Conservation (phyloP, 306 rosid species). For the Macrotyloma uniflorum region DNA sequence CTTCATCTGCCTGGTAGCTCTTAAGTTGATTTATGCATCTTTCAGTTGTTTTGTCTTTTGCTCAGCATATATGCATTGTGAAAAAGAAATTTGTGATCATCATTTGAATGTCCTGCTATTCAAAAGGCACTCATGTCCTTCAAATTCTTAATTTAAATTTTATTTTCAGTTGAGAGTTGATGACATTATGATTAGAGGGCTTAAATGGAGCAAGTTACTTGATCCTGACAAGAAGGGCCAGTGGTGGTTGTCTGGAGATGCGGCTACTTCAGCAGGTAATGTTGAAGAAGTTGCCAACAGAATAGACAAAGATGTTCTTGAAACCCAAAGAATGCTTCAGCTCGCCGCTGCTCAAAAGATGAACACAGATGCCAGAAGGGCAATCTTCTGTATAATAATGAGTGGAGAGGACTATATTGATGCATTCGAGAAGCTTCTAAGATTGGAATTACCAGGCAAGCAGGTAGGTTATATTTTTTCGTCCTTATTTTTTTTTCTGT, state of each 20-base stretch:
- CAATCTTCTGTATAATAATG: constrained; percentile 94
- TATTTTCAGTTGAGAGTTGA: constrained; percentile 72
- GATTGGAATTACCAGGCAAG: constrained; percentile 84
- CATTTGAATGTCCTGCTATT: constrained; percentile 20
- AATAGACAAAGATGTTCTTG: constrained; percentile 81
- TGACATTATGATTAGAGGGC: constrained; percentile 68
- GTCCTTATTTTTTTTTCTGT: not conserved
- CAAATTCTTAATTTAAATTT: constrained; percentile 20
- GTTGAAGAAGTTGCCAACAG: constrained; percentile 71
- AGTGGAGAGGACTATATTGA: constrained; percentile 90
- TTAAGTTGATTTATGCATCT: not conserved
- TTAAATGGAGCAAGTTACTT: constrained; percentile 85
- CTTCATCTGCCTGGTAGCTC: constrained; percentile 15
- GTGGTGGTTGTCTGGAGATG: constrained; percentile 85
- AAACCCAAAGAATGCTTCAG: constrained; percentile 83
- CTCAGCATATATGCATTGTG: constrained; percentile 2
- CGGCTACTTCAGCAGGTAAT: constrained; percentile 52
- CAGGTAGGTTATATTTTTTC: constrained; percentile 54
- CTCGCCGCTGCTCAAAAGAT: constrained; percentile 91
- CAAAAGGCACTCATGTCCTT: constrained; percentile 4
- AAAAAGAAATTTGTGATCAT: not conserved
- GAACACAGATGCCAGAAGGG: constrained; percentile 91
- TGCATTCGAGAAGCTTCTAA: constrained; percentile 92
- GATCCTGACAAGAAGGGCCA: constrained; percentile 91
- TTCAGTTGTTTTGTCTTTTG: not conserved